These are phyloP conservation scores for Pisolithus albus DNA, from an alignment of 768 basidiomycete genomes.

Conservation along the genomic window DNA sequence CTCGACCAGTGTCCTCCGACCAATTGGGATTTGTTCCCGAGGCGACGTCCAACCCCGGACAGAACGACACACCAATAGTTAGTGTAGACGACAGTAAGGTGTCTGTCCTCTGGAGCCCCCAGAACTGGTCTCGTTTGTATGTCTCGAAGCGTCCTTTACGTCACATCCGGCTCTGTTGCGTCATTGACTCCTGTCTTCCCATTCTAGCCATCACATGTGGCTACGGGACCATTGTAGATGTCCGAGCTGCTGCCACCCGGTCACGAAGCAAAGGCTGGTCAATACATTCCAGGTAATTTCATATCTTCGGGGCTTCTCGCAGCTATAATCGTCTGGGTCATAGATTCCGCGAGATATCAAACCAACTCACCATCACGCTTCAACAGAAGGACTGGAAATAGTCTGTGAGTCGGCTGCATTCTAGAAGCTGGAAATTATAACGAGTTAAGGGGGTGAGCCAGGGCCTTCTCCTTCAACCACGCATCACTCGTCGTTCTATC, in stretches of 20 bases:
- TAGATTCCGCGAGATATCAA: conserved; percentile 75
- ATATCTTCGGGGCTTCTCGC: not conserved
- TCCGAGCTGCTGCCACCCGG: conserved; percentile 73
- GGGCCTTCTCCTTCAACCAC: conserved; percentile 28
- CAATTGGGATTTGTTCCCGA: conserved; percentile 22
- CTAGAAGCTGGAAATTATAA: not conserved
- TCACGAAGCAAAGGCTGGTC: conserved; percentile 86
- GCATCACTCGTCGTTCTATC: conserved; percentile 75
- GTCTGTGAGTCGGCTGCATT: conserved; percentile 47
- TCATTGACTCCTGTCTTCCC: not conserved
- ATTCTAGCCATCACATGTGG: conserved; percentile 79
- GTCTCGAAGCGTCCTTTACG: conserved; percentile 21
- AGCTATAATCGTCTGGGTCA: conserved; percentile 1
- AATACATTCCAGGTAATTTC: conserved; percentile 71
- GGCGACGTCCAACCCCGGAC: not conserved
- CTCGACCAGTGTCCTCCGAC: conserved; percentile 18
- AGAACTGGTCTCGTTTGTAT: conserved; percentile 72
- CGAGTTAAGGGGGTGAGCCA: not conserved
- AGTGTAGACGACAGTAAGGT: conserved; percentile 56
- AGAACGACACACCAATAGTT: conserved; percentile 41
- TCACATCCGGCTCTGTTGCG: not conserved
- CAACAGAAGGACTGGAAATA: conserved; percentile 60
- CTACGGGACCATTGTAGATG: conserved; percentile 91
- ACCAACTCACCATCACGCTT: conserved; percentile 52
- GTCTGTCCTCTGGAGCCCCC: conserved; percentile 66